Conservation (phyloP, 805 yeast genomes). For the Tetrapisispora arboricola region DNA sequence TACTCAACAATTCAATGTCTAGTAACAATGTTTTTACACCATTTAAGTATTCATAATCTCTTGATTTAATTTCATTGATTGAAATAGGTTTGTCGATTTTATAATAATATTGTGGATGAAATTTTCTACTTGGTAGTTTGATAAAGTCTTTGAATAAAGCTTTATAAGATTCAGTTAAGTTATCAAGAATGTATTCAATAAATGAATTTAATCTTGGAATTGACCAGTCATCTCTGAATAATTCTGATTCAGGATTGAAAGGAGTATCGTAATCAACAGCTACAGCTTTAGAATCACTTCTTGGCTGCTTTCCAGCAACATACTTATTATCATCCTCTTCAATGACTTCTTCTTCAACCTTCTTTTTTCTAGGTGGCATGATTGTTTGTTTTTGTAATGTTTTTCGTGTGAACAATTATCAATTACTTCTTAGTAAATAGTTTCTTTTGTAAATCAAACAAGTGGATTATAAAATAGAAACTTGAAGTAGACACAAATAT, state of each 20-base stretch:
- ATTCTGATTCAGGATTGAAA: conserved; percentile 24
- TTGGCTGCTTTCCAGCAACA: conserved; percentile 28
- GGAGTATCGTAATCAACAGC: conserved; percentile 21
- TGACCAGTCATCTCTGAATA: conserved; percentile 24
- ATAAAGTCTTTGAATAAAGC: conserved; percentile 43
- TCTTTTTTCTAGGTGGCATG: conserved; percentile 5
- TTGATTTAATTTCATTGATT: conserved; percentile 47
- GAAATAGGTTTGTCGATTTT: conserved; percentile 59
- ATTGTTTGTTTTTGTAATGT: neutral
- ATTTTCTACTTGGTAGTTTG: conserved; percentile 60
- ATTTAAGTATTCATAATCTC: conserved; percentile 25
- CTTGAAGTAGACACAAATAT: too few species aligned
- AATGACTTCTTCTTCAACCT: conserved; percentile 6
- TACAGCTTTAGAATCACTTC: conserved; percentile 13
- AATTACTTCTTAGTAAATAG: too few species aligned
- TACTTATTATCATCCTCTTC: conserved; percentile 11
- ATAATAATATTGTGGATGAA: conserved; percentile 73
- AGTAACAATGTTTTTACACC: conserved; percentile 35
- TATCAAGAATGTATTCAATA: conserved; percentile 23
- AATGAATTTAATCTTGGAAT: conserved; percentile 26
- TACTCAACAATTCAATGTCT: conserved; percentile 58
- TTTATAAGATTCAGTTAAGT: conserved; percentile 20
- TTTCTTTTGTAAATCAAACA: too few species aligned
- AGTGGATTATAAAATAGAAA: too few species aligned
- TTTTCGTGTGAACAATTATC: too few species aligned